Conservation (phyloP, 306 rosid species). For the Cajanus cajan region DNA sequence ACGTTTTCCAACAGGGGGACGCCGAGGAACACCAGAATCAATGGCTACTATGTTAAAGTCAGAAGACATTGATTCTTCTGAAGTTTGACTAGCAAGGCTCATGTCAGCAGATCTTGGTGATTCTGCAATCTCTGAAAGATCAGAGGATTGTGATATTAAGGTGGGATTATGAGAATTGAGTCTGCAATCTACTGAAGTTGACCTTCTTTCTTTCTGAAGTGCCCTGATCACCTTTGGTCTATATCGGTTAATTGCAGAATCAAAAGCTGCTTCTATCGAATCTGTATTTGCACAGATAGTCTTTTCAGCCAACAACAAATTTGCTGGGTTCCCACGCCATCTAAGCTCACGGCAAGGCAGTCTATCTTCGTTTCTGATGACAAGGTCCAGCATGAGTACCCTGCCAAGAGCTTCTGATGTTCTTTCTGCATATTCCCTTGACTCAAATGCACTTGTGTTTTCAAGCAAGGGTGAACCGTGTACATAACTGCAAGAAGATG, state of each 20-base stretch:
- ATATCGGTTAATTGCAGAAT: conserved; percentile 62
- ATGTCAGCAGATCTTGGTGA: conserved; percentile 58
- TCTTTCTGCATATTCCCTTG: conserved; percentile 62
- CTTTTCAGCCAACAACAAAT: conserved; percentile 78
- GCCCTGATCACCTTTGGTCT: conserved; percentile 62
- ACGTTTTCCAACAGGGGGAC: conserved; percentile 97
- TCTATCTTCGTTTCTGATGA: conserved; percentile 96
- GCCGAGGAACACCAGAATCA: conserved; percentile 95
- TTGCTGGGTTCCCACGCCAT: conserved; percentile 96
- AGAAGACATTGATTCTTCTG: conserved; percentile 38
- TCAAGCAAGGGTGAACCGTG: conserved; percentile 95
- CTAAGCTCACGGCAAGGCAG: conserved; percentile 89
- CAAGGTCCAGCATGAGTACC: conserved; percentile 86
- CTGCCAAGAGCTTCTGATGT: conserved; percentile 81
- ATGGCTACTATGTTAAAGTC: conserved; percentile 80
- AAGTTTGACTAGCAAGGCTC: conserved; percentile 47
- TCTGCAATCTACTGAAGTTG: conserved; percentile 71
- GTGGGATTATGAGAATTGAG: conserved; percentile 45
- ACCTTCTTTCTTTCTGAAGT: conserved; percentile 81
- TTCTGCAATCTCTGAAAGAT: conserved; percentile 65
- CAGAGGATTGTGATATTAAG: conserved; percentile 59
- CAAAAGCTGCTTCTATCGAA: conserved; percentile 55
- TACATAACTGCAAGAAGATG: conserved; percentile 65
- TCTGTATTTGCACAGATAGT: conserved; percentile 47
- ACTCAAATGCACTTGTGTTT: conserved; percentile 69